phyloP scores from a whole-genome alignment of 225 moss, liverwort and hornwort genomes.

The Asterella californica region DNA sequence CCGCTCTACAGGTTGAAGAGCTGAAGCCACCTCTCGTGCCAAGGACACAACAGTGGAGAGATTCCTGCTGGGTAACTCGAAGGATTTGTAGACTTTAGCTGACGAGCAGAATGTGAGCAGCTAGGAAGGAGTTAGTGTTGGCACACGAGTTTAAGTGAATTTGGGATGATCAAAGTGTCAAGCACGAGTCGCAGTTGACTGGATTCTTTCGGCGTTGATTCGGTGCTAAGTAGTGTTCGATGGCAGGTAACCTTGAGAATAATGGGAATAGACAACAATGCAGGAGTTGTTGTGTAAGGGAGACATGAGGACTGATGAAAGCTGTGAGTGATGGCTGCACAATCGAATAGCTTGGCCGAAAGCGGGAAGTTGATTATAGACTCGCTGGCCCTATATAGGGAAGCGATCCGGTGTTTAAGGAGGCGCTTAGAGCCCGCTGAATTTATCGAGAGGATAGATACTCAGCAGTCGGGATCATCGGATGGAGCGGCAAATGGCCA shows the following conservation, averaged over 20 bases:
- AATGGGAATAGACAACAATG: not conserved
- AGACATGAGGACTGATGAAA: not conserved
- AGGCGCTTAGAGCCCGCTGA: not conserved
- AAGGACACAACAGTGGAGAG: no score
- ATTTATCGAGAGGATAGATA: constrained; percentile 16
- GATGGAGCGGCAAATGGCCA: not conserved
- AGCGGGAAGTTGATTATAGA: constrained; percentile 25
- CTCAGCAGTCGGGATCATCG: constrained; percentile 3
- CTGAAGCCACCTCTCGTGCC: no score
- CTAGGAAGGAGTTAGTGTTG: not conserved
- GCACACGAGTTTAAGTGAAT: no score
- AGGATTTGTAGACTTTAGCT: not conserved
- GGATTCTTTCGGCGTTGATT: not conserved
- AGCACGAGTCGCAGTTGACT: not conserved
- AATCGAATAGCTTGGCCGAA: not conserved
- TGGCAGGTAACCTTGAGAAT: not conserved
- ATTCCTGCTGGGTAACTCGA: not conserved
- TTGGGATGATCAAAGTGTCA: not conserved
- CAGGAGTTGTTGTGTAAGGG: not conserved
- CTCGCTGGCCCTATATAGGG: constrained; percentile 21
- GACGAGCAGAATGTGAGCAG: not conserved
- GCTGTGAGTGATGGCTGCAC: constrained; percentile 4
- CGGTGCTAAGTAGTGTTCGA: not conserved
- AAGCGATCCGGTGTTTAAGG: constrained; percentile 23
- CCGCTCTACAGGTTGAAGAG: no score